A percentile compares a stretch with the other conserved stretches of the same genome.
Conservation (phyloP, 176 grass and related monocot genomes). For the Rhynchospora breviuscula region DNA sequence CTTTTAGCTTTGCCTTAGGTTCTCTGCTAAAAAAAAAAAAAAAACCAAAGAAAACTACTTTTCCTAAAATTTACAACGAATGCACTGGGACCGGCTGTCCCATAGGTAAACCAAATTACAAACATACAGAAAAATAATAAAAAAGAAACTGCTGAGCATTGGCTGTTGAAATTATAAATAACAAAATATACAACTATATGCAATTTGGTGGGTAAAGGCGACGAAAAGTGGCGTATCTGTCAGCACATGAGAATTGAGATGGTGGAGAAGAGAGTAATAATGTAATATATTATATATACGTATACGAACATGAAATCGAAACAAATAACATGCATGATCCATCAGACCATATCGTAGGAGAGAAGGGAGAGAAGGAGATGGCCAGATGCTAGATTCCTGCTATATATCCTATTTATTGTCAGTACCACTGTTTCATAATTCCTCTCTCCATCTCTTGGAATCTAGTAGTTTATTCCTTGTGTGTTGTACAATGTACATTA, state of each 20-base stretch:
- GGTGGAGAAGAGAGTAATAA: neutral
- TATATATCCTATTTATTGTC: neutral
- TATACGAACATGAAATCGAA: neutral
- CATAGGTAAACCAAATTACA: too few relatives aligned
- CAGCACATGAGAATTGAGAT: slow-evolving; percentile 11
- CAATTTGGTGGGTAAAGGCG: neutral
- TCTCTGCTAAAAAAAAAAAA: too few relatives aligned
- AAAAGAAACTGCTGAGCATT: neutral
- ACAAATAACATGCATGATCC: neutral
- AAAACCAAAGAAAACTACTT: too few relatives aligned
- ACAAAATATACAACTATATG: neutral
- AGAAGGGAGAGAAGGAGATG: too few relatives aligned
- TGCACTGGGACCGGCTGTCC: too few relatives aligned
- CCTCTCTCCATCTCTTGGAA: neutral
- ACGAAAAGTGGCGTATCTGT: slow-evolving; percentile 1
- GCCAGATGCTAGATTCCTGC: neutral
- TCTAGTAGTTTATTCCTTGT: slow-evolving; percentile 9
- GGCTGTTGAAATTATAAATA: too few relatives aligned
- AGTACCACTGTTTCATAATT: neutral
- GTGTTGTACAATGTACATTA: neutral
- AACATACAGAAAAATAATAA: neutral
- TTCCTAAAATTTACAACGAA: too few relatives aligned
- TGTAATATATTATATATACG: neutral
- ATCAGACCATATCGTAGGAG: too few relatives aligned
- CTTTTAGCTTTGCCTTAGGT: too few relatives aligned